A percentile compares a stretch with the other conserved stretches of the same genome.
phyloP scores from a whole-genome alignment of 1,284 basidiomycete species.

The Trichosporon asahii region DNA sequence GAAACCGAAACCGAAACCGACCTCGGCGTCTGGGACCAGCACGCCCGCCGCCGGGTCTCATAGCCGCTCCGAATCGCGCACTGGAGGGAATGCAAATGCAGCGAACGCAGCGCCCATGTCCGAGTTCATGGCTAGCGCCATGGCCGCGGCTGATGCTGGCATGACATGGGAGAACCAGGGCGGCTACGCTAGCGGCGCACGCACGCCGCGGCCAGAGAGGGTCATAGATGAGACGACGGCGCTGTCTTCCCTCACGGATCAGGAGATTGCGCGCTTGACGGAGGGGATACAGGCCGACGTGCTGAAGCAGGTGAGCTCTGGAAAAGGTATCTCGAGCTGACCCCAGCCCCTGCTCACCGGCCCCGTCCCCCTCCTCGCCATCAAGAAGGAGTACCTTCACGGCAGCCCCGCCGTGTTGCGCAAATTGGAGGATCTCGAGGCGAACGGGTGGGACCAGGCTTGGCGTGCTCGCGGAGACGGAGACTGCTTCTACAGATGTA shows the following conservation, averaged over 20 bases:
- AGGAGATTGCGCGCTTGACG: slow-evolving; percentile 50
- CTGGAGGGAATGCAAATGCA: neutral
- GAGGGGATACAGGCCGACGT: slow-evolving; percentile 44
- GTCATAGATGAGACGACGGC: slow-evolving; percentile 51
- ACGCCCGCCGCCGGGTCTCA: neutral
- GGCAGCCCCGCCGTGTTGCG: slow-evolving; percentile 59
- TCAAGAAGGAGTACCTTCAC: slow-evolving; percentile 61
- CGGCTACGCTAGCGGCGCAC: neutral
- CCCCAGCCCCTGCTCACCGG: slow-evolving; percentile 49
- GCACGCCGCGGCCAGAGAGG: slow-evolving; percentile 19
- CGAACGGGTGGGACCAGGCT: slow-evolving; percentile 60
- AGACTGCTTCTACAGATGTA: slow-evolving; percentile 75
- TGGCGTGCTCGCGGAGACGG: slow-evolving; percentile 68
- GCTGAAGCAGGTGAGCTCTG: slow-evolving; percentile 36
- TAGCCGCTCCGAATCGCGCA: neutral
- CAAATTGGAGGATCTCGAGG: slow-evolving; percentile 63
- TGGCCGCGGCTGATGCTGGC: slow-evolving; percentile 17
- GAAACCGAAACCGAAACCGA: neutral
- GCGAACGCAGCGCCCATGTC: neutral
- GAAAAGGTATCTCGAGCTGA: too few relatives aligned
- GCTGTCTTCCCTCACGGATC: slow-evolving; percentile 48
- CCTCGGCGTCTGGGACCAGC: neutral
- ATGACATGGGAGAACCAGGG: slow-evolving; percentile 8
- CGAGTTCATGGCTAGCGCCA: slow-evolving; percentile 17
- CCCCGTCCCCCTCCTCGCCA: slow-evolving; percentile 45